phyloP scores from a whole-genome alignment of 768 basidiomycete genomes.

The Boletus vermiculosoides region DNA sequence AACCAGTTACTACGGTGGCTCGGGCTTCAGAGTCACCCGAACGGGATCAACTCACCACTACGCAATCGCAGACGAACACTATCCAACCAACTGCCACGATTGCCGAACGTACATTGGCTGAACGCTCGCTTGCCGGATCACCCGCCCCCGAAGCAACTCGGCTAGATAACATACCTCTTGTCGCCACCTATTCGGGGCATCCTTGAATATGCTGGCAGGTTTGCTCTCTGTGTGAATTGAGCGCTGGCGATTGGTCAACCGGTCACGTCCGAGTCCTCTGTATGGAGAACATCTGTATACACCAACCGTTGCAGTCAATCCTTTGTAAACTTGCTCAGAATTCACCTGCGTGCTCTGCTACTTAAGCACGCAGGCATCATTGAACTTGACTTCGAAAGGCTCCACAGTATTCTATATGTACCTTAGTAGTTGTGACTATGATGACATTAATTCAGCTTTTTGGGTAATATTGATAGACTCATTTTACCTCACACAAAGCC shows the following conservation, averaged over 20 bases:
- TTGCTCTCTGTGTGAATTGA: neutral
- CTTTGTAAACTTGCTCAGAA: constrained; percentile 10
- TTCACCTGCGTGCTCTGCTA: neutral
- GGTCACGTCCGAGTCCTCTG: too few relatives aligned
- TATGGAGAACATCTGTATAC: neutral
- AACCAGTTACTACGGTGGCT: constrained; percentile 45
- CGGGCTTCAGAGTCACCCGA: constrained; percentile 29
- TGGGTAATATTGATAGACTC: neutral
- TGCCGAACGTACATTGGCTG: constrained; percentile 39
- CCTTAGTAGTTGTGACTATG: constrained; percentile 1
- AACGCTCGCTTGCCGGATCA: constrained; percentile 43
- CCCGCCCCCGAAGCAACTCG: constrained; percentile 32
- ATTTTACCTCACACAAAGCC: neutral
- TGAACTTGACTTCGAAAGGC: neutral
- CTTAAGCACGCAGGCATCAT: neutral
- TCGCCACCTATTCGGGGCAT: constrained; percentile 23
- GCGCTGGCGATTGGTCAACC: neutral
- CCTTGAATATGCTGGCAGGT: constrained; percentile 2
- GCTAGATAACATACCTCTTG: constrained; percentile 45
- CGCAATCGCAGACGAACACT: constrained; percentile 40
- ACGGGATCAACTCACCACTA: constrained; percentile 26
- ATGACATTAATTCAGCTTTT: neutral
- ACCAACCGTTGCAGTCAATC: constrained; percentile 6
- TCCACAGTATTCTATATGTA: constrained; percentile 18
- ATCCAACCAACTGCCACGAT: constrained; percentile 44